These are phyloP conservation scores for Tolypocladium sp. DNA, from an alignment of 2,329 filamentous ascomycete genomes.

Conservation along the genomic window DNA sequence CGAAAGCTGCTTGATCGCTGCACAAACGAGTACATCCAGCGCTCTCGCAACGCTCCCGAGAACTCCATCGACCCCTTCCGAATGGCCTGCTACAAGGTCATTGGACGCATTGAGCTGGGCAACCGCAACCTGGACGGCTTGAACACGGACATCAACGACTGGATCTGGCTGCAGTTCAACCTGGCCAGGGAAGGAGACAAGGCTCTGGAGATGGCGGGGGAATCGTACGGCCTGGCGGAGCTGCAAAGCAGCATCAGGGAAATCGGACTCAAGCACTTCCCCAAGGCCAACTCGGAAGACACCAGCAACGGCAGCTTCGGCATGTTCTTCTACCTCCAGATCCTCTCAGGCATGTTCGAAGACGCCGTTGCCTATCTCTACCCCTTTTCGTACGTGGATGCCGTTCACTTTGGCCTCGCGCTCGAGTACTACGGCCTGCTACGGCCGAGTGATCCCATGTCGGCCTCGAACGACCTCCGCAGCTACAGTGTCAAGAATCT, in stretches of 20 bases:
- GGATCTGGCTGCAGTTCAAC: conserved; percentile 65
- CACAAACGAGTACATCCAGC: conserved; percentile 81
- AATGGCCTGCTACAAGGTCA: conserved; percentile 96
- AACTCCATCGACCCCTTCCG: conserved; percentile 88
- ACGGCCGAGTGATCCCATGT: conserved; percentile 73
- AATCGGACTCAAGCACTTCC: conserved; percentile 86
- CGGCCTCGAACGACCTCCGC: conserved; percentile 61
- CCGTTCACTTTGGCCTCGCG: conserved; percentile 88
- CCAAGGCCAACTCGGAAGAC: conserved; percentile 69
- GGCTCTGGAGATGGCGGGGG: conserved; percentile 54
- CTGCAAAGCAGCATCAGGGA: conserved; percentile 76
- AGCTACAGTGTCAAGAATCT: conserved; percentile 58
- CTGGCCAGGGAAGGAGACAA: conserved; percentile 57
- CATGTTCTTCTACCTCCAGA: conserved; percentile 88
- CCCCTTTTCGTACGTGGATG: conserved; percentile 82
- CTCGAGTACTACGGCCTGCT: conserved; percentile 84
- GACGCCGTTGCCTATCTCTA: conserved; percentile 88
- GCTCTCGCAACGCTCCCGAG: conserved; percentile 73
- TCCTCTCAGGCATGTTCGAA: conserved; percentile 88
- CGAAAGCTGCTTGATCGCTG: conserved; percentile 78
- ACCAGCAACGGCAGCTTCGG: conserved; percentile 67
- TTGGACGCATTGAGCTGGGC: conserved; percentile 66
- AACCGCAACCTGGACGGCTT: conserved; percentile 56
- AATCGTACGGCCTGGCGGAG: conserved; percentile 55
- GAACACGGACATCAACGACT: conserved; percentile 58